These are phyloP conservation scores for Xylaria multiplex DNA, from an alignment of 2,329 filamentous ascomycete genomes.

Conservation along the genomic window DNA sequence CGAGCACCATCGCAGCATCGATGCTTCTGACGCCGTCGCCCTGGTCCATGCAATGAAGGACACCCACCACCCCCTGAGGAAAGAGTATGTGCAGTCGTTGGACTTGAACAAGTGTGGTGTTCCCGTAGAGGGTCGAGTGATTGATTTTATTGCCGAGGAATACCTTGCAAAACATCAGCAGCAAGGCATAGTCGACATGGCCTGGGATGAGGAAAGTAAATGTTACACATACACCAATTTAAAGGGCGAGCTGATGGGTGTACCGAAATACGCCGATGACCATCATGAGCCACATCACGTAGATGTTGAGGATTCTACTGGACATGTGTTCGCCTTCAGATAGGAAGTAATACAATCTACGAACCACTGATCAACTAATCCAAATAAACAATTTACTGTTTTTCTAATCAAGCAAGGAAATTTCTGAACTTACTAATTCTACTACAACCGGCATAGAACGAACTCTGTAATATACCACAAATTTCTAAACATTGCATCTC, in stretches of 20 bases:
- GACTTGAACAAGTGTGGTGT: background rate
- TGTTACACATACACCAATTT: background rate
- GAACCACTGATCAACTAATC: too few species aligned
- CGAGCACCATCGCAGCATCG: background rate
- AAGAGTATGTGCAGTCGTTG: background rate
- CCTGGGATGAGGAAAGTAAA: background rate
- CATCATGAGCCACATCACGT: too few species aligned
- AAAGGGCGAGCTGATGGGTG: background rate
- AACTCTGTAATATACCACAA: too few species aligned
- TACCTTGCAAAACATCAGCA: background rate
- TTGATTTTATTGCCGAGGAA: background rate
- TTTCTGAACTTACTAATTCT: too few species aligned
- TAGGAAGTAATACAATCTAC: too few species aligned
- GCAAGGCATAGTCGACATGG: background rate
- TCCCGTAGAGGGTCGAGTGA: background rate
- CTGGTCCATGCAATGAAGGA: background rate
- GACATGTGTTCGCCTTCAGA: too few species aligned
- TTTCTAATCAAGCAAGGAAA: too few species aligned
- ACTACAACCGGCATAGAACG: too few species aligned
- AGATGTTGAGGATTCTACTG: too few species aligned
- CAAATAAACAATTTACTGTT: too few species aligned
- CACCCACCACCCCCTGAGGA: background rate
- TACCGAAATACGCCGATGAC: background rate
- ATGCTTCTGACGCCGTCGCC: background rate
- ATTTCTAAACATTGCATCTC: too few species aligned